Percentiles rank a stretch among this genome's conserved stretches.
Evolutionary conservation across 768 basidiomycete species (phyloP).

Genomic region (Tricholoma hemisulphureum): DNA sequence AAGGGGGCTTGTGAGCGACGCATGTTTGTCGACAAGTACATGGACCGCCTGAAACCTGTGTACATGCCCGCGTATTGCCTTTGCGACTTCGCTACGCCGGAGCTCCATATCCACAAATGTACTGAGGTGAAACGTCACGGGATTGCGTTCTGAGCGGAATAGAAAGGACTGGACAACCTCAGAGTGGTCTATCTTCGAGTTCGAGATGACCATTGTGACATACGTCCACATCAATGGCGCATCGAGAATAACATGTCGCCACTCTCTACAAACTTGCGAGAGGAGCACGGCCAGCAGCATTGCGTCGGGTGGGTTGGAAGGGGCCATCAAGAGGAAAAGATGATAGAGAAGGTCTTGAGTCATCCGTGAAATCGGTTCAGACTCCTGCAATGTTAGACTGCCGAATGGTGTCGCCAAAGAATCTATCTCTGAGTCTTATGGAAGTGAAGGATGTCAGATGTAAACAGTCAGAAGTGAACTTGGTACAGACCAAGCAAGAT

Average conservation of each 20-base stretch:
- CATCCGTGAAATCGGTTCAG: conserved; percentile 4
- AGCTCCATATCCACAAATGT: neutral
- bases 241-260: conserved; percentile 11
- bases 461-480: neutral
- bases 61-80: neutral
- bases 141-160: conserved; percentile 9
- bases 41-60: neutral
- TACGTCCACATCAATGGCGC: conserved; percentile 19
- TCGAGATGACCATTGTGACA: conserved; percentile 10
- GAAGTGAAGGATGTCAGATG: neutral
- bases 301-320: conserved; percentile 7
- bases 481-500: neutral
- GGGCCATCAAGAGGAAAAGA: conserved; percentile 7
- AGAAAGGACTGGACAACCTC: conserved; percentile 9
- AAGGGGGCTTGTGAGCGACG: neutral
- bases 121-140: conserved; percentile 12
- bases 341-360: conserved; percentile 16
- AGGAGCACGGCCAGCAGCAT: conserved; percentile 7
- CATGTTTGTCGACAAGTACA: conserved; percentile 4
- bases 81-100: neutral
- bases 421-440: neutral
- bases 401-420: neutral
- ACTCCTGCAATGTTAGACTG: neutral
- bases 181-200: conserved; percentile 3
- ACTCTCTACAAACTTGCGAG: conserved; percentile 16